Conservation (phyloP, 2,329 filamentous ascomycete genomes). For the Colletotrichum neosansevieriae region DNA sequence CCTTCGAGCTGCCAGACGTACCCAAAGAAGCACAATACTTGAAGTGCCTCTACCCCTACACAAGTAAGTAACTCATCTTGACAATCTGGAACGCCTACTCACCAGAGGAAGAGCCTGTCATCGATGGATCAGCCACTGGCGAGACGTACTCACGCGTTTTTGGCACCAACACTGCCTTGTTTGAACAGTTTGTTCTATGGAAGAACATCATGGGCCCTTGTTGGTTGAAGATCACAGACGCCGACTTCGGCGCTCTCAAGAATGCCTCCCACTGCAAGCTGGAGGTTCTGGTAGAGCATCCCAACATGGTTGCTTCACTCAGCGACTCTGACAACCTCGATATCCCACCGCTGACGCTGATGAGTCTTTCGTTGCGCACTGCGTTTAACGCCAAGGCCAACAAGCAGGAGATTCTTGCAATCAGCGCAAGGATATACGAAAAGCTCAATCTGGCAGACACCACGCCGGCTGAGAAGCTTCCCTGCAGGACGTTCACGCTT, state of each 20-base stretch:
- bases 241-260: conserved; percentile 85
- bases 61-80: conserved; percentile 63
- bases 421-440: conserved; percentile 93
- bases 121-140: conserved; percentile 79
- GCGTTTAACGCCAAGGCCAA: conserved; percentile 91
- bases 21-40: conserved; percentile 92
- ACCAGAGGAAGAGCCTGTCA: conserved; percentile 65
- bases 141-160: conserved; percentile 96
- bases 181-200: conserved; percentile 98
- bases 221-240: conserved; percentile 91
- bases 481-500: conserved; percentile 90
- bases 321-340: conserved; percentile 85
- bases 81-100: conserved; percentile 30
- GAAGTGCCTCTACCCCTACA: conserved; percentile 96
- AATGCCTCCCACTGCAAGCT: conserved; percentile 98
- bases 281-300: conserved; percentile 84
- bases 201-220: conserved; percentile 99
- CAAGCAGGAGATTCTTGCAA: conserved; percentile 94
- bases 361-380: conserved; percentile 92
- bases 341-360: conserved; percentile 89
- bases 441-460: conserved; percentile 89
- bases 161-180: conserved; percentile 91
- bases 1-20: conserved; percentile 89
- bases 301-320: conserved; percentile 78
- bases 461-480: conserved; percentile 87